phyloP scores from a whole-genome alignment of 805 yeast genomes.

The Kuraishia capsulata region DNA sequence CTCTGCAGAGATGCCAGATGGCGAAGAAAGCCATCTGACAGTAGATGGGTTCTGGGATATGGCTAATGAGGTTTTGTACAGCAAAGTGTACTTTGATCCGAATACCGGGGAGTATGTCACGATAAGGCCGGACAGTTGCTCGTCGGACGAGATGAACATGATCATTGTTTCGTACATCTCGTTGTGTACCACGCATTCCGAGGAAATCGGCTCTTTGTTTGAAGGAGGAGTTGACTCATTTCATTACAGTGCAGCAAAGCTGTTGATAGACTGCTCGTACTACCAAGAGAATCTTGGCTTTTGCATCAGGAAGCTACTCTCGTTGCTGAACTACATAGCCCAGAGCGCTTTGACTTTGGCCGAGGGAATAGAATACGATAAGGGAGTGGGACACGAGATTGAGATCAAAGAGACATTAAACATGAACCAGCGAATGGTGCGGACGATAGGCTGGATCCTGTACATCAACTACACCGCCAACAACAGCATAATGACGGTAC shows the following conservation, averaged over 20 bases:
- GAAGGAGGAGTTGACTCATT: slow-evolving; percentile 15
- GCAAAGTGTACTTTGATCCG: slow-evolving; percentile 15
- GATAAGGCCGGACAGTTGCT: slow-evolving; percentile 6
- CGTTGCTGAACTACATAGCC: slow-evolving; percentile 27
- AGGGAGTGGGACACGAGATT: slow-evolving; percentile 5
- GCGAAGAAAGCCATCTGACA: background rate
- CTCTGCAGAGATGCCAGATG: background rate
- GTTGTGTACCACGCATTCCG: slow-evolving; percentile 19
- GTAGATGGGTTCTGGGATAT: slow-evolving; percentile 21
- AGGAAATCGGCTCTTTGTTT: slow-evolving; percentile 6
- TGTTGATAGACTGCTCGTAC: slow-evolving; percentile 12
- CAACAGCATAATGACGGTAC: slow-evolving; percentile 26
- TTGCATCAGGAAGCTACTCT: slow-evolving; percentile 39
- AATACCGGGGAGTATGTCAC: slow-evolving; percentile 8
- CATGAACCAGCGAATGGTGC: slow-evolving; percentile 11
- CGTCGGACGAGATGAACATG: slow-evolving; percentile 23
- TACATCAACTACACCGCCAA: slow-evolving; percentile 13
- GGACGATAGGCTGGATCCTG: slow-evolving; percentile 22
- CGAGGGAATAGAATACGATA: slow-evolving; percentile 7
- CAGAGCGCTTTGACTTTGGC: slow-evolving; percentile 14
- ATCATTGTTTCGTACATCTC: slow-evolving; percentile 23
- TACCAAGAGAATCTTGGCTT: slow-evolving; percentile 31
- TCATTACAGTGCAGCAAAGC: slow-evolving; percentile 15
- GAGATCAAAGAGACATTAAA: slow-evolving; percentile 9
- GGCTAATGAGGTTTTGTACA: slow-evolving; percentile 19